phyloP scores from a whole-genome alignment of 73 alveolate genomes.

The Breviolum minutum region DNA sequence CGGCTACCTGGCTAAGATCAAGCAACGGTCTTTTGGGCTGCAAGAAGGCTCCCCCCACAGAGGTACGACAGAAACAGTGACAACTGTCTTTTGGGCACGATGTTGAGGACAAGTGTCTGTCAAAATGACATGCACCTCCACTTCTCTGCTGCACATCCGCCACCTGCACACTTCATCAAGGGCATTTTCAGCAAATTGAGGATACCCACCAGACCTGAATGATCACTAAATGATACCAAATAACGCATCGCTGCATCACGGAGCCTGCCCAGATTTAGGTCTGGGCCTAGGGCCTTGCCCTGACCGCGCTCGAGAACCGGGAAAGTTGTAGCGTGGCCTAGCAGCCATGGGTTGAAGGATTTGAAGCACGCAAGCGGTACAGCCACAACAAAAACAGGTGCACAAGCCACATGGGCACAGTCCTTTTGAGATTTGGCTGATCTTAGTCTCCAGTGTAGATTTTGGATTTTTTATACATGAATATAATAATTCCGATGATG shows the following conservation, averaged over 20 bases:
- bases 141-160: too few relatives aligned
- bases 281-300: constrained; percentile 6
- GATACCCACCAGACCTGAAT: too few relatives aligned
- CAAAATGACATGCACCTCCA: too few relatives aligned
- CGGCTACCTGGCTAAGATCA: background rate
- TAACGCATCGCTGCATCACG: too few relatives aligned
- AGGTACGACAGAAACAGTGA: too few relatives aligned
- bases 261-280: constrained; percentile 18
- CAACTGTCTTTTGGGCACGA: too few relatives aligned
- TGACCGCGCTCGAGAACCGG: constrained; percentile 56
- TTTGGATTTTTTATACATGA: background rate
- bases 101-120: too few relatives aligned
- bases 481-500: background rate
- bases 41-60: too few relatives aligned
- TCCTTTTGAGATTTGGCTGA: background rate
- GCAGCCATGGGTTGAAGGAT: background rate
- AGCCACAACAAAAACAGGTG: background rate
- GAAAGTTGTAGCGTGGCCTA: constrained; percentile 49
- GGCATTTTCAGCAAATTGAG: too few relatives aligned
- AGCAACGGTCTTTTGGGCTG: too few relatives aligned
- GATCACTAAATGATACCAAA: too few relatives aligned
- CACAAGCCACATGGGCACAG: background rate
- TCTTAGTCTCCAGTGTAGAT: background rate
- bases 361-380: background rate
- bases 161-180: too few relatives aligned